These are phyloP conservation scores for Penicillium soppii DNA, from an alignment of 495 filamentous ascomycete genomes.

Conservation along the genomic window DNA sequence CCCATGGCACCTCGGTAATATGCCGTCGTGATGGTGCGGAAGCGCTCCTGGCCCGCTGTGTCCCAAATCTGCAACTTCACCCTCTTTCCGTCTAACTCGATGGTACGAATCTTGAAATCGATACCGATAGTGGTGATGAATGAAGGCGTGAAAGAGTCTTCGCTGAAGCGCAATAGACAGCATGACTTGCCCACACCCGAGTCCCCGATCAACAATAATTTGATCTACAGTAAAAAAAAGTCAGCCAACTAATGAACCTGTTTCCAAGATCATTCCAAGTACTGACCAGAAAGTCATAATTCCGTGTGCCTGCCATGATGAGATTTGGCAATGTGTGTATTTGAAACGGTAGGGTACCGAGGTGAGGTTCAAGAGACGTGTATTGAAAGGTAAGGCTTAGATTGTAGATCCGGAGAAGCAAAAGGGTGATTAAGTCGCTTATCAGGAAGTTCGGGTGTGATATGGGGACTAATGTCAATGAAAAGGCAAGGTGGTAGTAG, in stretches of 20 bases:
- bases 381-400: not conserved
- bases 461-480: not conserved
- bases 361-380: not conserved
- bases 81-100: slow-evolving; percentile 95
- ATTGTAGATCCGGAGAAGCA: not conserved
- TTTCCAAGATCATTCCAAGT: slow-evolving; percentile 2
- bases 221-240: slow-evolving; percentile 74
- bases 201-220: slow-evolving; percentile 96
- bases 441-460: slow-evolving; percentile 22
- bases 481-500: too few species aligned
- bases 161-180: slow-evolving; percentile 96
- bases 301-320: slow-evolving; percentile 90
- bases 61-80: slow-evolving; percentile 99
- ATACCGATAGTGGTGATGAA: slow-evolving; percentile 99
- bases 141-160: slow-evolving; percentile 96
- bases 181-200: slow-evolving; percentile 98
- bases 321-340: slow-evolving; percentile 6
- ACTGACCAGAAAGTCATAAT: slow-evolving; percentile 96
- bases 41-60: slow-evolving; percentile 95
- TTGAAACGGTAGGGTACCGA: not conserved
- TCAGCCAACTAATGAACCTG: not conserved
- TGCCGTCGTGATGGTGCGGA: slow-evolving; percentile 97
- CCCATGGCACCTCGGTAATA: slow-evolving; percentile 99
- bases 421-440: not conserved
- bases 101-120: slow-evolving; percentile 99